Conservation (phyloP, 148 eudicot species). For the Spergularia marina region DNA sequence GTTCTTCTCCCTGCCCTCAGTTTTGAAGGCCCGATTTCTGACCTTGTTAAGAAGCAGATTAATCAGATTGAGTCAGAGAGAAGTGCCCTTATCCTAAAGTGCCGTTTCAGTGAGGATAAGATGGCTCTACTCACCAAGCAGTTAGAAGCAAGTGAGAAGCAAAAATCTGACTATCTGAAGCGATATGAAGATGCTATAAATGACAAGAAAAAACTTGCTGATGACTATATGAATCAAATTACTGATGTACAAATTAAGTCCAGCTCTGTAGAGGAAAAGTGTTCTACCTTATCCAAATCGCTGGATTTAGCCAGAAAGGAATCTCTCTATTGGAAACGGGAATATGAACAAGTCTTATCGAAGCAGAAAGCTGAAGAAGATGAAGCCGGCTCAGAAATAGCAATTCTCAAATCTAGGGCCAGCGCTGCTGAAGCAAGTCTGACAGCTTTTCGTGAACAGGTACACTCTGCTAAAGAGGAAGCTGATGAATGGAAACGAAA, state of each 20-base stretch:
- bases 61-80: slow-evolving; percentile 70
- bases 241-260: slow-evolving; percentile 62
- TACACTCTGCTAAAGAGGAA: slow-evolving; percentile 88
- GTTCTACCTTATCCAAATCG: slow-evolving; percentile 63
- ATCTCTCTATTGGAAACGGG: slow-evolving; percentile 72
- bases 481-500: slow-evolving; percentile 96
- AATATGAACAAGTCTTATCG: slow-evolving; percentile 58
- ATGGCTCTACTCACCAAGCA: slow-evolving; percentile 77
- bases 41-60: slow-evolving; percentile 84
- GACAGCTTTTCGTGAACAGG: slow-evolving; percentile 85
- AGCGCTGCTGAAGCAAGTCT: slow-evolving; percentile 90
- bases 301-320: slow-evolving; percentile 62
- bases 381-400: slow-evolving; percentile 58
- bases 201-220: slow-evolving; percentile 75
- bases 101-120: slow-evolving; percentile 76
- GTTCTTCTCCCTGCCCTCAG: slow-evolving; percentile 32
- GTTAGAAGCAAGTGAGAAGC: slow-evolving; percentile 83
- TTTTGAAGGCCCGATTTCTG: slow-evolving; percentile 80
- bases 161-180: slow-evolving; percentile 82
- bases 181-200: slow-evolving; percentile 85
- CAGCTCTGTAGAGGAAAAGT: slow-evolving; percentile 77
- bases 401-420: slow-evolving; percentile 62
- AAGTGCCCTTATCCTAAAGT: slow-evolving; percentile 64
- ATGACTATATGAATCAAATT: slow-evolving; percentile 76
- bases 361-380: slow-evolving; percentile 80